Percentiles rank a stretch among this genome's conserved stretches.
Conservation (phyloP, 2,329 filamentous ascomycete genomes). For the Cylindrodendrum hubeiense region DNA sequence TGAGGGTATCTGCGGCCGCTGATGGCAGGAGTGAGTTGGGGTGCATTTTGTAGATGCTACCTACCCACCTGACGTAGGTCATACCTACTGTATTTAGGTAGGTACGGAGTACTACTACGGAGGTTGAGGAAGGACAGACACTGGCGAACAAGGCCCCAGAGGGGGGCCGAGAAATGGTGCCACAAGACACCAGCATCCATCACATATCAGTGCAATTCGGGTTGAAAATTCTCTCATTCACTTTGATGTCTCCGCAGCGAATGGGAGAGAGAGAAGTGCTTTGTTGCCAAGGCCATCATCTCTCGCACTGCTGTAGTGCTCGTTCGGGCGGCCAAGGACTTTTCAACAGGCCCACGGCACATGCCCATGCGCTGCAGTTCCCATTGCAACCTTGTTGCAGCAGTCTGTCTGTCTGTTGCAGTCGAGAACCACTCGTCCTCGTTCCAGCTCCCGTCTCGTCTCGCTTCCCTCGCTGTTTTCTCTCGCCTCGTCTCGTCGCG, state of each 20-base stretch:
- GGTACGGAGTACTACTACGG: too few species aligned
- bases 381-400: background rate
- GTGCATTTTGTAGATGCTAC: background rate
- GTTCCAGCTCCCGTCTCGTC: background rate
- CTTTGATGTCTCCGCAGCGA: background rate
- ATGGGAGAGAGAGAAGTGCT: background rate
- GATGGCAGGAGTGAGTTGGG: background rate
- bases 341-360: background rate
- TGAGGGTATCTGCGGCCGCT: slow-evolving; percentile 5
- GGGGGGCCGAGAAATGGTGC: too few species aligned
- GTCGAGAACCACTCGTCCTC: background rate
- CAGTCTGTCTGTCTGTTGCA: too few species aligned
- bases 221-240: background rate
- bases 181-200: too few species aligned
- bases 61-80: too few species aligned
- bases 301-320: background rate
- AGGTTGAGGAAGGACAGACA: too few species aligned
- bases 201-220: background rate
- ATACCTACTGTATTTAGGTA: too few species aligned
- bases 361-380: background rate
- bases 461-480: background rate
- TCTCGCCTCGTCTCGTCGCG: background rate
- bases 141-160: too few species aligned
- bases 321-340: background rate
- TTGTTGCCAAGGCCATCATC: background rate